Evolutionary conservation across 352 stramenopile genomes (phyloP).

Genomic region (Blastocystis sp.): DNA sequence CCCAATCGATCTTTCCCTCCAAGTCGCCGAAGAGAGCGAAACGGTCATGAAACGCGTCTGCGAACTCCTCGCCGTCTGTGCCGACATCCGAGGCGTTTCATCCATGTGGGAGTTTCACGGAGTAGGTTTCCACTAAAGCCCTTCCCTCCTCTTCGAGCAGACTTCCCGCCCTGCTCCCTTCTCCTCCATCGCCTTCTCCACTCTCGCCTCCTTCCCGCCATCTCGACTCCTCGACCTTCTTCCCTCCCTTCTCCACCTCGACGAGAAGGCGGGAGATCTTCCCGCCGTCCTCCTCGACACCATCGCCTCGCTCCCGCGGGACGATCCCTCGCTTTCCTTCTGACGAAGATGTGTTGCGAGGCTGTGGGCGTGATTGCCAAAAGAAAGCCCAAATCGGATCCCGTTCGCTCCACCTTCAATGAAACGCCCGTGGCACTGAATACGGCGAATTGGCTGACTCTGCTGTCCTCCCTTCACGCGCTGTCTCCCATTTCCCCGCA

Average conservation of each 20-base stretch:
- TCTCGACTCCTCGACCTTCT: neutral
- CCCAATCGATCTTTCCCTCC: neutral
- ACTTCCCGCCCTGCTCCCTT: neutral
- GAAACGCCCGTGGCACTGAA: neutral
- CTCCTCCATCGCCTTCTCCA: neutral
- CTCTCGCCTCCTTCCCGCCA: neutral
- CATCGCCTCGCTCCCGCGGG: too few species aligned
- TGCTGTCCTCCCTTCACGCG: too few species aligned
- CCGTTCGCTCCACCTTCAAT: neutral
- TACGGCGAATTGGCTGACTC: too few species aligned
- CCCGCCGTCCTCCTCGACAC: too few species aligned
- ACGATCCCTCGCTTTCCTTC: neutral
- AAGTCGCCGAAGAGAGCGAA: neutral
- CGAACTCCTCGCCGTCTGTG: neutral
- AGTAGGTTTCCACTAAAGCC: neutral
- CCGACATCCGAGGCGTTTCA: neutral
- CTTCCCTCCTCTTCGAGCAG: neutral
- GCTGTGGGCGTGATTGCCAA: neutral
- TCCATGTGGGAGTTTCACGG: neutral
- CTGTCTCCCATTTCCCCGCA: too few species aligned
- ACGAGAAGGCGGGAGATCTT: too few species aligned
- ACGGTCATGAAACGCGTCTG: neutral
- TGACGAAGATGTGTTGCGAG: neutral
- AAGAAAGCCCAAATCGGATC: neutral
- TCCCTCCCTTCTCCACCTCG: neutral